A percentile compares a stretch with the other conserved stretches of the same genome.
Evolutionary conservation across 352 stramenopile species (phyloP).

Genomic region (Phytophthora syringae): DNA sequence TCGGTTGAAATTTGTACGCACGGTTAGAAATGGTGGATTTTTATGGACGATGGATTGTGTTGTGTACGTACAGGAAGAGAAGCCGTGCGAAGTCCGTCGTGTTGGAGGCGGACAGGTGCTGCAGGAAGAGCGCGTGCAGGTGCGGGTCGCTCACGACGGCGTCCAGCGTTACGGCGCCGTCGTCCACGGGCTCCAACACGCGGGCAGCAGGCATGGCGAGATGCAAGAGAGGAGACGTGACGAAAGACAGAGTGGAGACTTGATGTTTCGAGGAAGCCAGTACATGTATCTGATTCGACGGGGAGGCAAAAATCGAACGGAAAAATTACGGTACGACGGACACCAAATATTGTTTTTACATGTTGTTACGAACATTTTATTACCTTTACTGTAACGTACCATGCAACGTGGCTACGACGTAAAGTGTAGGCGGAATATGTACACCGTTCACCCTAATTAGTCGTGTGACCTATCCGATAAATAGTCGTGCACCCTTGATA

Average conservation of each 20-base stretch:
- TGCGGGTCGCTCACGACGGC: slow-evolving; percentile 79
- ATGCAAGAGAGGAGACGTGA: not conserved
- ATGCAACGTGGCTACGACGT: too few species aligned
- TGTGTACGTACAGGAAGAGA: slow-evolving; percentile 67
- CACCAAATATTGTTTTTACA: too few species aligned
- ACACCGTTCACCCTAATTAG: too few species aligned
- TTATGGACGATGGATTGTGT: not conserved
- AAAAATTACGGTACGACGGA: too few species aligned
- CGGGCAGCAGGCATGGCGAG: slow-evolving; percentile 9
- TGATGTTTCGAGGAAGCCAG: slow-evolving; percentile 6
- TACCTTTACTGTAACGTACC: too few species aligned
- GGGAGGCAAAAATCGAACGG: too few species aligned
- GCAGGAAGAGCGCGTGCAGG: slow-evolving; percentile 81
- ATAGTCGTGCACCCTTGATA: too few species aligned
- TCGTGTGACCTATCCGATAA: too few species aligned
- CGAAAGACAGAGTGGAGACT: slow-evolving; percentile 34
- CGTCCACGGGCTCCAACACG: slow-evolving; percentile 5
- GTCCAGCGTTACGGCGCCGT: slow-evolving; percentile 57
- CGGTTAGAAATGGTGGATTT: slow-evolving; percentile 1
- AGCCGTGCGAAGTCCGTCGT: slow-evolving; percentile 78
- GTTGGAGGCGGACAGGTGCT: slow-evolving; percentile 73
- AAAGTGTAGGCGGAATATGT: too few species aligned
- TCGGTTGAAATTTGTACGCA: not conserved
- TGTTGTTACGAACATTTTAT: too few species aligned
- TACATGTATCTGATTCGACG: too few species aligned